Evolutionary conservation across 176 grass and related monocot species (phyloP).

Genomic region (Typha latifolia): DNA sequence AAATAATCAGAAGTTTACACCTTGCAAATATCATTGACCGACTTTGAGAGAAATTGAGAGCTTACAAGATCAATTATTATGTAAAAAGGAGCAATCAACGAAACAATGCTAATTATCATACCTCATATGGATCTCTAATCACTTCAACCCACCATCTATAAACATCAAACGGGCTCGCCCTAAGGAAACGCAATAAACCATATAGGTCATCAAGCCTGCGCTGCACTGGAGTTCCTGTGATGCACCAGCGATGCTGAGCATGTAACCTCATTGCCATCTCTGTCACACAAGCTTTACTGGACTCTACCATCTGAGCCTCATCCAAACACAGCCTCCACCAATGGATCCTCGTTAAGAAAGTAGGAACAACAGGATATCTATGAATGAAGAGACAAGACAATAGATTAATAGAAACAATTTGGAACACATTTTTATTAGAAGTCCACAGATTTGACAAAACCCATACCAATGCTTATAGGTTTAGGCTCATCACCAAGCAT

Average conservation of each 20-base stretch:
- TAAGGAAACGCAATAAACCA: conserved; percentile 84
- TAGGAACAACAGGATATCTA: conserved; percentile 89
- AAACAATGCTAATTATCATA: conserved; percentile 19
- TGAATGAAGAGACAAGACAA: conserved; percentile 1
- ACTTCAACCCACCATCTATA: conserved; percentile 92
- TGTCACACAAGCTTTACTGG: conserved; percentile 63
- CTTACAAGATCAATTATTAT: not conserved
- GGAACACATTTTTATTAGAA: no score
- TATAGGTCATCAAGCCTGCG: conserved; percentile 78
- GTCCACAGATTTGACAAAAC: no score
- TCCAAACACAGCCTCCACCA: conserved; percentile 98
- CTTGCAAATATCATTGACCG: no score
- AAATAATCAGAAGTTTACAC: no score
- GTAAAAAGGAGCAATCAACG: not conserved
- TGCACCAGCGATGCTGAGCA: conserved; percentile 74
- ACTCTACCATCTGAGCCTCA: conserved; percentile 97
- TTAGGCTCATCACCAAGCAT: conserved; percentile 8
- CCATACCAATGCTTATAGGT: no score
- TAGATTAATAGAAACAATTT: not conserved
- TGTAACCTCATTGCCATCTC: conserved; percentile 93
- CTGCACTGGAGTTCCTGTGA: conserved; percentile 94
- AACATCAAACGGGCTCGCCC: conserved; percentile 60
- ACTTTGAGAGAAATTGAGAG: not conserved
- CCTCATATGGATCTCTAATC: conserved; percentile 94
- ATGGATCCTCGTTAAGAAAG: conserved; percentile 76